phyloP scores from a whole-genome alignment of 2,329 filamentous ascomycete genomes.

The Neopestalotiopsis clavispora region DNA sequence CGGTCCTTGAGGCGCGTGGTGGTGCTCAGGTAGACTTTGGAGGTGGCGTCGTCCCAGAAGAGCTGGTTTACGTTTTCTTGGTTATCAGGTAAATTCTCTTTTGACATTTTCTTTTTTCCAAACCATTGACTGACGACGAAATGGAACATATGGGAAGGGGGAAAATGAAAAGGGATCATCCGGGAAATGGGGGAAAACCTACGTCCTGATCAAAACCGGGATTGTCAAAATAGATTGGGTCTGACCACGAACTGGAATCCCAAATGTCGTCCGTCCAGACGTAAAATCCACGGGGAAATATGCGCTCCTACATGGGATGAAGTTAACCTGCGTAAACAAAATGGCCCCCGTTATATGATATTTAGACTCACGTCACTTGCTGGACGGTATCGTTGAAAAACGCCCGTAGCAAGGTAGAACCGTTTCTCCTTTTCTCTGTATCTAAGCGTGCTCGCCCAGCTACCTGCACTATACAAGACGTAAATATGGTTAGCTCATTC shows the following conservation, averaged over 20 bases:
- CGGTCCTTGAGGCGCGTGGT: constrained; percentile 41
- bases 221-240: constrained; percentile 59
- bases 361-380: constrained; percentile 31
- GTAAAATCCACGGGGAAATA: constrained; percentile 59
- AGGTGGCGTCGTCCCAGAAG: constrained; percentile 54
- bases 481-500: not conserved
- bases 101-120: not conserved
- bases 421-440: constrained; percentile 42
- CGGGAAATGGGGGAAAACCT: constrained; percentile 23
- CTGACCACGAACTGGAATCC: constrained; percentile 54
- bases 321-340: not conserved
- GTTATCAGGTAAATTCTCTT: not conserved
- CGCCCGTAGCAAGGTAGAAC: constrained; percentile 52
- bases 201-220: constrained; percentile 59
- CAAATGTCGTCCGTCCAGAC: constrained; percentile 58
- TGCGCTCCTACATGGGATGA: constrained; percentile 38
- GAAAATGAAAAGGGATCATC: no score
- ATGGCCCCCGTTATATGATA: not conserved
- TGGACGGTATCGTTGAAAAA: constrained; percentile 49
- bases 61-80: constrained; percentile 24
- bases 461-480: constrained; percentile 40
- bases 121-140: no score
- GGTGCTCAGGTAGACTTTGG: constrained; percentile 54
- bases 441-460: constrained; percentile 53
- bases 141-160: no score